Percentiles rank a stretch among this genome's conserved stretches.
Conservation (phyloP, 257 asterid genomes). For the Nicotiana sylvestris region DNA sequence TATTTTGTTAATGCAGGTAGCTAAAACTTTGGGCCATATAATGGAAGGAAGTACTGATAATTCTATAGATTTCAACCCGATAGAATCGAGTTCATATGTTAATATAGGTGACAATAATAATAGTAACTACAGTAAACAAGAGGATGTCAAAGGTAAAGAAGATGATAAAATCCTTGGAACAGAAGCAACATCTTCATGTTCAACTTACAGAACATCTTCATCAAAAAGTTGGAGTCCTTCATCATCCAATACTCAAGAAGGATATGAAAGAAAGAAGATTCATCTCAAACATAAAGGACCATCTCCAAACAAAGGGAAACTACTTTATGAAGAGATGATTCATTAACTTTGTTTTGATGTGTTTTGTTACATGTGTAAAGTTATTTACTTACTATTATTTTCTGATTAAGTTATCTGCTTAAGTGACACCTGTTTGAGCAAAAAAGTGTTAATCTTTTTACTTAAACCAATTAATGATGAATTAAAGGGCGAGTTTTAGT, state of each 20-base stretch:
- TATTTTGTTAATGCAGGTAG: conserved; percentile 1
- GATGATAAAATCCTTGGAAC: not conserved
- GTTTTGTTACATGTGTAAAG: not conserved
- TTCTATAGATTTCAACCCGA: not conserved
- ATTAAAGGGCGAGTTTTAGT: too few relatives aligned
- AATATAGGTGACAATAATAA: not conserved
- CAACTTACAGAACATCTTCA: not conserved
- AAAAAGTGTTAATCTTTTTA: too few relatives aligned
- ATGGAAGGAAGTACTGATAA: conserved; percentile 10
- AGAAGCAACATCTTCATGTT: not conserved
- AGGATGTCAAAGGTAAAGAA: not conserved
- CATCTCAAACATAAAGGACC: not conserved
- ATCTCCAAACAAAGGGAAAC: not conserved
- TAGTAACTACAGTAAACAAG: not conserved
- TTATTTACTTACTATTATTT: too few relatives aligned
- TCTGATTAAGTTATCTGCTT: too few relatives aligned
- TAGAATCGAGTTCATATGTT: not conserved
- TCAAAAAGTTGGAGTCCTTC: conserved; percentile 6
- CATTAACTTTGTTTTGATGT: not conserved
- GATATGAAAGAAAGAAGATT: not conserved
- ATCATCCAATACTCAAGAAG: conserved; percentile 4
- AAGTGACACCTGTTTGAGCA: too few relatives aligned
- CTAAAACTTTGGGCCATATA: not conserved
- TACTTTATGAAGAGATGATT: conserved; percentile 11
- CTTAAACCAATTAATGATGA: too few relatives aligned